phyloP scores from a whole-genome alignment of 768 basidiomycete species.

The Austroboletus festivus region DNA sequence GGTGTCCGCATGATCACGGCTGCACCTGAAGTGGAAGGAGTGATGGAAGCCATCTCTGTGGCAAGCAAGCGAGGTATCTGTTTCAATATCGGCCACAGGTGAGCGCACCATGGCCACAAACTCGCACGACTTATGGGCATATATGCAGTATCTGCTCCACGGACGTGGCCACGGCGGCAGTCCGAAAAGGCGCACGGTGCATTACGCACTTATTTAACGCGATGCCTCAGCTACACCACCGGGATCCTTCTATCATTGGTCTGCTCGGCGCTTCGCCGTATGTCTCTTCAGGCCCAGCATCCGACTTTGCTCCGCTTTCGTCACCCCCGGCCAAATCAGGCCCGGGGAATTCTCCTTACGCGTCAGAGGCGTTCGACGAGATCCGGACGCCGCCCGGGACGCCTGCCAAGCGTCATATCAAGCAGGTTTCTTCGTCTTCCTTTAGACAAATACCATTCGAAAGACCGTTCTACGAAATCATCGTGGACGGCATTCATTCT shows the following conservation, averaged over 20 bases:
- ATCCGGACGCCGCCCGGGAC: slow-evolving; percentile 54
- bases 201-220: slow-evolving; percentile 94
- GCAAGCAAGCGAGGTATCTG: slow-evolving; percentile 63
- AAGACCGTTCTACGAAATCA: slow-evolving; percentile 83
- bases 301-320: slow-evolving; percentile 25
- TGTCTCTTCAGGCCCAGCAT: slow-evolving; percentile 42
- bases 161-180: slow-evolving; percentile 65
- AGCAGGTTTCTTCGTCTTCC: slow-evolving; percentile 34
- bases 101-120: no score
- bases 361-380: slow-evolving; percentile 63
- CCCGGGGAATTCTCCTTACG: slow-evolving; percentile 23
- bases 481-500: slow-evolving; percentile 88
- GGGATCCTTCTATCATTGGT: slow-evolving; percentile 90
- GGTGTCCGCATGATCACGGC: slow-evolving; percentile 81
- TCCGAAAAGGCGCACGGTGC: slow-evolving; percentile 71
- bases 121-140: no score
- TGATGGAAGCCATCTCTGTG: slow-evolving; percentile 63
- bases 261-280: slow-evolving; percentile 76
- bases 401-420: slow-evolving; percentile 32
- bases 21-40: slow-evolving; percentile 84
- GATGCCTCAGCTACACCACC: slow-evolving; percentile 86
- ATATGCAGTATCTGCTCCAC: slow-evolving; percentile 65
- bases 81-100: slow-evolving; percentile 85
- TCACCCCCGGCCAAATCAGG: slow-evolving; percentile 13
- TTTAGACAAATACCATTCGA: slow-evolving; percentile 47